Percentiles rank a stretch among this genome's conserved stretches.
Evolutionary conservation across 306 rosid genomes (phyloP).

Genomic region (Spatholobus suberectus): DNA sequence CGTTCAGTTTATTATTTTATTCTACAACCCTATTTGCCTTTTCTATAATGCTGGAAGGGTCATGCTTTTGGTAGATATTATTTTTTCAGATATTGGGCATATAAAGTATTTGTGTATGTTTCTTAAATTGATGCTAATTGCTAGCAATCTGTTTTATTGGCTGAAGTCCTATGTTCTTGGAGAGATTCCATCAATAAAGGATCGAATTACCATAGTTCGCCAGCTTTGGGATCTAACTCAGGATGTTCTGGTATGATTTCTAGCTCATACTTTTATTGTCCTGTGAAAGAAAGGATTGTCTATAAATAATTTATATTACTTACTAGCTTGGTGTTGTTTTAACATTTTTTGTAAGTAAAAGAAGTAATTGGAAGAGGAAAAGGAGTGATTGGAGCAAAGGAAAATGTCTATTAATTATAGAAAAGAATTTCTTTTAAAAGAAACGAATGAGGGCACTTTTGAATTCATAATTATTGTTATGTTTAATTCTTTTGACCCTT

Average conservation of each 20-base stretch:
- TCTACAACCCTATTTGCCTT: not conserved
- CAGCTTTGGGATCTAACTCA: constrained; percentile 91
- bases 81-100: constrained; percentile 11
- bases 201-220: constrained; percentile 85
- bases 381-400: constrained; percentile 2
- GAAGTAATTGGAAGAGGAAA: constrained; percentile 1
- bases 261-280: constrained; percentile 23
- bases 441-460: not conserved
- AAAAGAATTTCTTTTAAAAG: not conserved
- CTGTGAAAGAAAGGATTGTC: constrained; percentile 13
- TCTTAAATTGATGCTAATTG: constrained; percentile 41
- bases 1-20: constrained; percentile 13
- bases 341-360: not conserved
- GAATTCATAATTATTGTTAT: not conserved
- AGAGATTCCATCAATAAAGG: constrained; percentile 88
- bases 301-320: not conserved
- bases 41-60: constrained; percentile 1
- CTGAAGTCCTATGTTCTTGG: constrained; percentile 94
- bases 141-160: constrained; percentile 46
- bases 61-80: not conserved
- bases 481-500: not conserved
- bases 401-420: constrained; percentile 15
- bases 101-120: constrained; percentile 3
- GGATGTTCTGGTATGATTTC: constrained; percentile 82
- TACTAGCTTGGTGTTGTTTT: constrained; percentile 7